Evolutionary conservation across 345 rosid genomes (phyloP), one percentile per base, ranked within the genome.

Genomic region (Iberis pinnata): DNA sequence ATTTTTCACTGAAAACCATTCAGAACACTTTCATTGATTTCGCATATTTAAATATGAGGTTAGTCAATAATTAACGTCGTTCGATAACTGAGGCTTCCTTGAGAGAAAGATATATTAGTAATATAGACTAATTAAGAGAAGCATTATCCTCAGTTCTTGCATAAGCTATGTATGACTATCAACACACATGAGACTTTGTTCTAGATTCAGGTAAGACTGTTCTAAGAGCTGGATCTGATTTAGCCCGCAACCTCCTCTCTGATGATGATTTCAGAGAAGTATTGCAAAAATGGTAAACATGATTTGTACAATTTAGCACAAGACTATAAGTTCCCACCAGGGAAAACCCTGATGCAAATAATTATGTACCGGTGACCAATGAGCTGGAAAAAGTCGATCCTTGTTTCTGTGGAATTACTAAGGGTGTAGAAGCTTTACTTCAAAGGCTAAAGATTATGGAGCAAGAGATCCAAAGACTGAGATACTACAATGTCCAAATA

Each of bases 211-310:
- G 95, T 24, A 83, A 71, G 51, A 43, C 73, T 24, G 38, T 92
- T 60, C 64, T 88, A 16, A 50, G 64, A 60, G 72, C 78, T 18
- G 88, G 89, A n/a, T 88, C 85, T 49, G 93, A 88, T 71, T 77
- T 85, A 29, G 98, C 95, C 15, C 82, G 90, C 16, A 79, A 92
- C 73, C 86, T 92, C 29, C 72, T 88, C 61, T 88, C 98, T 4
- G 98, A 88, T 56, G 95, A 92, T 65, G 98, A 92, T 63, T 88
- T 92, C 49, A 72, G 86, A 40, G 93, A 92, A 75, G 97, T 92
- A 33, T 53, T 92, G 72, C 95, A 92, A 63, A 65, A 78, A 50
- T 74, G 95, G 70, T 83, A n/a, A 83, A 64, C 82, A 81, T 57
- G 95, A 88, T 68, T 73, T 85, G 35, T 68, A 85, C 75, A 85